Base-by-base conservation (phyloP, 2,329 filamentous ascomycete genomes). In the Cordyceps fumosorosea region DNA sequence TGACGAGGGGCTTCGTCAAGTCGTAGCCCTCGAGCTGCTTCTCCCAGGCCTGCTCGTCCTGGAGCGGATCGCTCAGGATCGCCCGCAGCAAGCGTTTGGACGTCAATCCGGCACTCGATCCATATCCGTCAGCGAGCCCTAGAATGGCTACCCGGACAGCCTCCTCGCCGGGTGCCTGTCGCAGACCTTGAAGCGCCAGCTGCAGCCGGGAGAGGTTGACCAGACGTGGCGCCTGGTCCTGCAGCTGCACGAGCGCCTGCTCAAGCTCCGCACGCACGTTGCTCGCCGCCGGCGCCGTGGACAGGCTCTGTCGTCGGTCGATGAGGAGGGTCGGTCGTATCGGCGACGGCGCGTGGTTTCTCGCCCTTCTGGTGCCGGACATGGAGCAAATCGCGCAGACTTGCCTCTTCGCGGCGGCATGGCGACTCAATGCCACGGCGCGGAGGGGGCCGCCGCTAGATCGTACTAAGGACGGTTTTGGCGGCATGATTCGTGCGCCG, bases 121-220 rank as follows among this genome's bases (percentile, higher is more conserved):
- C 75, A 52, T 73, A 69, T 50, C 72, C 75, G 53, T 73, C 70
- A 18, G 69, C 71, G 32, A 85, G 69, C 11, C 80, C 81, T 8
- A 87, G 71, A 53, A 88, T 76, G 16, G 84, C 85, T 62, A 88
- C 76, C 20, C 85, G 78, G 37, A 87, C 78, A 2, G 81, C 78
- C 70, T 88, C 85, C 42, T 79, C 70, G 4, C 85, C 85, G 0
- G 82, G 74, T 1, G 72, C 69, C 69, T 88, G 83, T 40, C 81
- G 80, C 63, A 88, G 72, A 24, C 89, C 86, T 65, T 85, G 81
- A 24, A 91, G 75, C 14, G 89, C 89, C 67, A 93, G 81, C 72
- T 90, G 87, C 52, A 93, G 71, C 61, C 88, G 81, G 34, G 88
- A 85, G n/a, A 88, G 80, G 69, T 89, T 89, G 59, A 89, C 80